Base-by-base conservation (phyloP, 345 rosid genomes). In the Psidium friedrichsthalianum region DNA sequence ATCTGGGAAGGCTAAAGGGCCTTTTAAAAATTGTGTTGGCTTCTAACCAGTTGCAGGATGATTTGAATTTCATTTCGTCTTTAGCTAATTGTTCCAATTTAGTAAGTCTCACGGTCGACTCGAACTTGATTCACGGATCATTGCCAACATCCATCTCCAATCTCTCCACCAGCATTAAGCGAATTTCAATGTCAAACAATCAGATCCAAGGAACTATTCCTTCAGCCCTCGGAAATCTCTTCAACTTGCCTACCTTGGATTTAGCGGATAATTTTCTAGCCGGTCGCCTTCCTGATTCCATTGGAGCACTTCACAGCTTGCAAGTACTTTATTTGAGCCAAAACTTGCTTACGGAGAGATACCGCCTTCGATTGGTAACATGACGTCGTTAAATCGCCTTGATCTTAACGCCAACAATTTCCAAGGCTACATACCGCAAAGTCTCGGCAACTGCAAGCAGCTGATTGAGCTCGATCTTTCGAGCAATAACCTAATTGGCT, bases 1-100 rank as follows among this genome's bases (percentile, higher is more conserved):
- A n/a, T 59, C 6, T 13, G 6, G 74, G 36, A 59, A 59, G 18
- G 9, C 18, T 59, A 59, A 59, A n/a, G 18, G 18, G 20, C 74
- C 74, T 59, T 5, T 0, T 1, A 0, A 0, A 6, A 6, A 0
- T 59, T 8, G 0, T 0, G 4, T 59, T n/a, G 36, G 69, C 4
- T 59, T 1, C 6, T n/a, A 59, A 59, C 69, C 36, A 6, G 15
- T n/a, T 59, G 40, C 74, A 27, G 10, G 74, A 59, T 59, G 74
- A 59, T 20, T 59, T 59, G 3, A 59, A 40, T 59, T 59, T 59
- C 27, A 13, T 27, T 59, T 59, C 74, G 27, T 27, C 74, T 59
- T 59, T 59, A 59, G 40, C 20, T 59, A 59, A 59, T 59, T 59
- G 74, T 6, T 59, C 74, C 15, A 59, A 7, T 1, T 59, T 59